Evolutionary conservation across 108 stramenopile species (phyloP).

Genomic region (Epipyxis sp.): DNA sequence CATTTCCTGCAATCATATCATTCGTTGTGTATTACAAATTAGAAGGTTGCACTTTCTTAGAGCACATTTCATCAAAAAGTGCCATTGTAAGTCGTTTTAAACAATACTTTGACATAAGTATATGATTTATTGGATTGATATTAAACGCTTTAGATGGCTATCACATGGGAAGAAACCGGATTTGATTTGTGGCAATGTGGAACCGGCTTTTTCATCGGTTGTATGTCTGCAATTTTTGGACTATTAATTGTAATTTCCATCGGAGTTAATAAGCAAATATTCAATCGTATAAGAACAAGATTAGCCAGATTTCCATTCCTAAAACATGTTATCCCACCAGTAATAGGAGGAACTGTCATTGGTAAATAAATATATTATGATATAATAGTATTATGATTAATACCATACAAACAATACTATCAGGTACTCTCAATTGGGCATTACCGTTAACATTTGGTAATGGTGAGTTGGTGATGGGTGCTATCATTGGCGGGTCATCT

Average conservation of each 20-base stretch:
- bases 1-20: conserved; percentile 19
- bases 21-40: conserved; percentile 37
- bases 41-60: too few species aligned
- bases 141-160: not conserved
- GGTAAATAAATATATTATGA: not conserved
- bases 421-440: conserved; percentile 1
- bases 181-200: conserved; percentile 8
- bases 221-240: not conserved
- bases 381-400: not conserved
- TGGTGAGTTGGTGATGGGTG: too few species aligned
- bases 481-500: too few species aligned
- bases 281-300: not conserved
- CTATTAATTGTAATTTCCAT: not conserved
- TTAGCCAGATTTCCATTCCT: not conserved
- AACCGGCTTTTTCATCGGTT: conserved; percentile 19
- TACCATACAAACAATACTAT: not conserved
- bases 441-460: conserved; percentile 19
- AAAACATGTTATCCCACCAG: not conserved
- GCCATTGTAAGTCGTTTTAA: too few species aligned
- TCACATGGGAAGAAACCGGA: not conserved
- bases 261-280: conserved; percentile 23
- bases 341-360: conserved; percentile 1
- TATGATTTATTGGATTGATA: too few species aligned
- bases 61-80: too few species aligned
- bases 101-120: too few species aligned